Percentiles rank a stretch among this genome's conserved stretches.
These are phyloP conservation scores for Theileria equi DNA, from an alignment of 169 alveolate species.

Conservation along the genomic window DNA sequence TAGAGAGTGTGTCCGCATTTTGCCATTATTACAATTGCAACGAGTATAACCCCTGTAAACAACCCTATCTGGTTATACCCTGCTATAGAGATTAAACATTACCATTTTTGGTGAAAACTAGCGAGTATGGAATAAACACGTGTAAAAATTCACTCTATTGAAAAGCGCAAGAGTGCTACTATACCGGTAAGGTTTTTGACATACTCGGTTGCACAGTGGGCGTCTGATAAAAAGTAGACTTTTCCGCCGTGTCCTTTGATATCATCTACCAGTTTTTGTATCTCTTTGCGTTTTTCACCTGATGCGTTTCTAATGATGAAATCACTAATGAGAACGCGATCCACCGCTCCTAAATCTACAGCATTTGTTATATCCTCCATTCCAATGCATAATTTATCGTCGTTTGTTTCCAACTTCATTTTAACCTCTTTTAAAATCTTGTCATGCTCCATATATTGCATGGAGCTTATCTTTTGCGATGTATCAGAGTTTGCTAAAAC, in stretches of 20 bases:
- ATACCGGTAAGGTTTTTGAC: slow-evolving; percentile 64
- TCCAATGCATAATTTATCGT: slow-evolving; percentile 47
- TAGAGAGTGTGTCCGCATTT: neutral
- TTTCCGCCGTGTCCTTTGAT: slow-evolving; percentile 62
- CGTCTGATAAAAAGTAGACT: slow-evolving; percentile 64
- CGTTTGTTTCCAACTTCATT: slow-evolving; percentile 43
- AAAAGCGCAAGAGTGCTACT: slow-evolving; percentile 65
- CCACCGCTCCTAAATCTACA: slow-evolving; percentile 62
- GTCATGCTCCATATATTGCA: slow-evolving; percentile 46
- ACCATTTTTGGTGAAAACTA: neutral
- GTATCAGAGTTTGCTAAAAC: slow-evolving; percentile 32
- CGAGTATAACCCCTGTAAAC: neutral
- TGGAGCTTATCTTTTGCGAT: slow-evolving; percentile 17
- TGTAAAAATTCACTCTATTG: slow-evolving; percentile 2
- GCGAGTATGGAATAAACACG: neutral
- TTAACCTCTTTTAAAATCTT: slow-evolving; percentile 27
- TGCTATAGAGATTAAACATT: neutral
- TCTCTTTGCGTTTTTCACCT: slow-evolving; percentile 40
- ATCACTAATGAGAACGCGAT: slow-evolving; percentile 63
- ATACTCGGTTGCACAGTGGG: slow-evolving; percentile 69
- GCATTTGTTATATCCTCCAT: slow-evolving; percentile 34
- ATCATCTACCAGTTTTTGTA: slow-evolving; percentile 43
- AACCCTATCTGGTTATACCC: neutral
- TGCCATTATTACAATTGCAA: neutral
- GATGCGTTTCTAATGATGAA: slow-evolving; percentile 51